Evolutionary conservation across 1,284 basidiomycete species (phyloP).

Genomic region (Ceratobasidium sp.): DNA sequence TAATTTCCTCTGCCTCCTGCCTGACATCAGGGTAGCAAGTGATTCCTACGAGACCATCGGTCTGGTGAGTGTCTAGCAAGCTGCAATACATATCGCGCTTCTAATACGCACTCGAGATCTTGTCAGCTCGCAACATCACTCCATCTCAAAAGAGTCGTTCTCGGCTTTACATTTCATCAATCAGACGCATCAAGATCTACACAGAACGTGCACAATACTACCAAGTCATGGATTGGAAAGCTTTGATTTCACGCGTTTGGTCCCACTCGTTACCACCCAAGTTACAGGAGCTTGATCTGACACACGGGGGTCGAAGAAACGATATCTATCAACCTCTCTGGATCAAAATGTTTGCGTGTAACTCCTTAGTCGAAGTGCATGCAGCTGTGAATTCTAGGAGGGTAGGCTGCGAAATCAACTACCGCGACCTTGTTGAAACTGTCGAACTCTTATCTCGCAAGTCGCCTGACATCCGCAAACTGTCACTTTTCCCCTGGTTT

Average conservation of each 20-base stretch:
- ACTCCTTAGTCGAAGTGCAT: neutral
- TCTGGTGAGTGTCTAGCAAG: neutral
- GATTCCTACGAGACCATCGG: neutral
- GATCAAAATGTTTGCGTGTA: neutral
- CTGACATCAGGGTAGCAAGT: neutral
- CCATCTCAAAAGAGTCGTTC: neutral
- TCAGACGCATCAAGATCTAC: neutral
- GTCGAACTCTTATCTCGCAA: neutral
- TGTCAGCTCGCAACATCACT: neutral
- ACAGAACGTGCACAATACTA: neutral
- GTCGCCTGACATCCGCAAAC: neutral
- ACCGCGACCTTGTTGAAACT: neutral
- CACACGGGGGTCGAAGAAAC: too few species aligned
- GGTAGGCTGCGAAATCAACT: neutral
- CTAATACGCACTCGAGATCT: too few species aligned
- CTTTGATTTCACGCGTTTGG: neutral
- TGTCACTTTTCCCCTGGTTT: neutral
- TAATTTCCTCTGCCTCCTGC: neutral
- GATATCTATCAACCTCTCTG: neutral
- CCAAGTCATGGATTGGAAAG: neutral
- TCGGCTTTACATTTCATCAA: neutral
- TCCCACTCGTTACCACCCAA: neutral
- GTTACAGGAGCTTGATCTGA: neutral
- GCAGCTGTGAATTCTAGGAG: neutral
- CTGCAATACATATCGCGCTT: too few species aligned